Base-by-base conservation (phyloP, 371 early-diverging fungal species). In the Syncephalastrum sp. region DNA sequence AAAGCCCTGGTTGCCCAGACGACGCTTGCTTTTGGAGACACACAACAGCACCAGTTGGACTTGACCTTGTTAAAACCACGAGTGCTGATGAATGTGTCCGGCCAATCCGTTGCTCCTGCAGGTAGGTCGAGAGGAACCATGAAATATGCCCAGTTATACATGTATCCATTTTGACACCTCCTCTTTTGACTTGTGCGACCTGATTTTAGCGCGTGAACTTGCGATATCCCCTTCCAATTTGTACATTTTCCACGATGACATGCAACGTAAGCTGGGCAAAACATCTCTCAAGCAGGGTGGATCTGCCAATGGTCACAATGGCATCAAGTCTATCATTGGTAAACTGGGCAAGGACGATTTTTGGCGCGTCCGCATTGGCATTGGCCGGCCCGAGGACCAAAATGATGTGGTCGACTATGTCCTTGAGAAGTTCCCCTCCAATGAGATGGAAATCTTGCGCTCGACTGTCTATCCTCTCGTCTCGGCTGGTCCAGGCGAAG, bases 201-300 rank as follows among this genome's bases (percentile, higher is more conserved):
- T 48, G 12, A 33, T 33, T 33, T 7, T 48, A 83, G 81, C 67
- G 8, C 65, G 59, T 19, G 81, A 74, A 4, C 57, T 85, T 4
- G 50, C 66, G 1, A 71, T 82, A 25, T 49, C 65, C 3, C 50
- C 58, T 14, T 61, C 68, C 0, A 69, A 83, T 21, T 38, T 88
- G 5, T 72, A 89, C 29, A 71, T 91, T 0, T 69, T 90, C n/a
- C 92, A 92, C 61, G 92, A 92, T 61, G 92, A 92, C 59, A 65
- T 92, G 68, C 84, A 91, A 54, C 78, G 87, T 8, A 80, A 82
- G 19, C 54, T 90, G 5, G 89, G 88, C 7, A 83, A 81, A 56
- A 53, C 87, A 0, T 79, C 87, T 1, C 54, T 80, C 51, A 92
- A 92, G 61, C 21, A 25, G 6, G 65, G 69, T 4, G 92, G 92